Conservation (phyloP, 768 basidiomycete genomes). For the Crucibulum laeve region DNA sequence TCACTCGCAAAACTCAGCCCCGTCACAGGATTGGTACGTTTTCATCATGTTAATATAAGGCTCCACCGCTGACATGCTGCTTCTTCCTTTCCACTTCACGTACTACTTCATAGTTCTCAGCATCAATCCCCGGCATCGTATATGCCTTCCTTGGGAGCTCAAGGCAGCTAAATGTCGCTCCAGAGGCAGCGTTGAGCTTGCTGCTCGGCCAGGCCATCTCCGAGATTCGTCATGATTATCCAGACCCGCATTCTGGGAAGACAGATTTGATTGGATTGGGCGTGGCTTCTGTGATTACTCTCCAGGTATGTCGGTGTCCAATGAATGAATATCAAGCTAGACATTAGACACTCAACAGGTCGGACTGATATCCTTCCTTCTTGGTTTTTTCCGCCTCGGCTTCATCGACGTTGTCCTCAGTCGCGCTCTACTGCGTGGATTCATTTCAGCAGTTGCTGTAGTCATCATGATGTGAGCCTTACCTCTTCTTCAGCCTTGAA, state of each 20-base stretch:
- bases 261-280: constrained; percentile 55
- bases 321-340: neutral
- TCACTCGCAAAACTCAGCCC: constrained; percentile 84
- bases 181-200: constrained; percentile 85
- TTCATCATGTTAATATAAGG: too few relatives aligned
- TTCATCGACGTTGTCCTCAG: constrained; percentile 94
- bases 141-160: constrained; percentile 91
- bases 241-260: constrained; percentile 35
- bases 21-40: constrained; percentile 74
- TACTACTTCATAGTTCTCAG: constrained; percentile 54
- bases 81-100: neutral
- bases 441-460: constrained; percentile 79
- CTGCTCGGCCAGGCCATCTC: constrained; percentile 84
- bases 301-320: constrained; percentile 52
- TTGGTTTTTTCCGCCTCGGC: constrained; percentile 86
- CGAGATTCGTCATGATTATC: constrained; percentile 51
- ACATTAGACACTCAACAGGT: constrained; percentile 38
- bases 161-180: constrained; percentile 76
- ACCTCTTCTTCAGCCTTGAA: neutral
- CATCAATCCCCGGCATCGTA: constrained; percentile 81
- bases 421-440: constrained; percentile 82
- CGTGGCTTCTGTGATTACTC: constrained; percentile 76
- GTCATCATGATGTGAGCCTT: constrained; percentile 76
- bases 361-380: constrained; percentile 78
- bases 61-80: too few relatives aligned